phyloP scores from a whole-genome alignment of 1,139 yeast species.

The Oligophagozyma castellii region DNA sequence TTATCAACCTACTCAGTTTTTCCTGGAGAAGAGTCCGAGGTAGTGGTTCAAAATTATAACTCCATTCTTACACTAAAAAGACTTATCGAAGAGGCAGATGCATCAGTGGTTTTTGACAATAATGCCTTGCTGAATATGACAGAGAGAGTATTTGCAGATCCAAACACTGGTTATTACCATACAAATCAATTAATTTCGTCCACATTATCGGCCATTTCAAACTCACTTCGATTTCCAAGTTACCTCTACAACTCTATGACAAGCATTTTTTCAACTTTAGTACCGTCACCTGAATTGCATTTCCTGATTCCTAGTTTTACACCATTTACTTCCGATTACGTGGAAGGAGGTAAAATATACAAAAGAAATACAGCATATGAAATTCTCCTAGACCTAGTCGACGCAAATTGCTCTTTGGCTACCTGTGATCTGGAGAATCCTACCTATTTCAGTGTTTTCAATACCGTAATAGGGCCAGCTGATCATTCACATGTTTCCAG shows the following conservation, averaged over 20 bases:
- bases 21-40: constrained; percentile 74
- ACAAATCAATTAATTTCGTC: constrained; percentile 79
- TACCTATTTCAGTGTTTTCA: constrained; percentile 57
- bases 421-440: constrained; percentile 32
- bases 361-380: constrained; percentile 75
- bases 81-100: constrained; percentile 72
- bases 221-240: constrained; percentile 82
- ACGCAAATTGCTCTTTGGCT: constrained; percentile 70
- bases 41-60: constrained; percentile 94
- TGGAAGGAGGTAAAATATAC: constrained; percentile 43
- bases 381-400: constrained; percentile 66
- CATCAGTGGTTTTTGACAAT: constrained; percentile 79
- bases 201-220: constrained; percentile 72
- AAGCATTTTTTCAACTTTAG: constrained; percentile 65
- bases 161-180: constrained; percentile 45
- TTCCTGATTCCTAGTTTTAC: constrained; percentile 79
- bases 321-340: constrained; percentile 60
- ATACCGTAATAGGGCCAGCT: constrained; percentile 55
- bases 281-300: constrained; percentile 85
- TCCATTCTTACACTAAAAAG: constrained; percentile 70
- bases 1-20: constrained; percentile 79
- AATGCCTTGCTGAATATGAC: constrained; percentile 55
- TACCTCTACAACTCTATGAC: constrained; percentile 82
- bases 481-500: constrained; percentile 70
- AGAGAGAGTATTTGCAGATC: constrained; percentile 22